These are phyloP conservation scores for Lasiodiplodia citricola DNA, from an alignment of 2,329 filamentous ascomycete genomes.

Conservation along the genomic window DNA sequence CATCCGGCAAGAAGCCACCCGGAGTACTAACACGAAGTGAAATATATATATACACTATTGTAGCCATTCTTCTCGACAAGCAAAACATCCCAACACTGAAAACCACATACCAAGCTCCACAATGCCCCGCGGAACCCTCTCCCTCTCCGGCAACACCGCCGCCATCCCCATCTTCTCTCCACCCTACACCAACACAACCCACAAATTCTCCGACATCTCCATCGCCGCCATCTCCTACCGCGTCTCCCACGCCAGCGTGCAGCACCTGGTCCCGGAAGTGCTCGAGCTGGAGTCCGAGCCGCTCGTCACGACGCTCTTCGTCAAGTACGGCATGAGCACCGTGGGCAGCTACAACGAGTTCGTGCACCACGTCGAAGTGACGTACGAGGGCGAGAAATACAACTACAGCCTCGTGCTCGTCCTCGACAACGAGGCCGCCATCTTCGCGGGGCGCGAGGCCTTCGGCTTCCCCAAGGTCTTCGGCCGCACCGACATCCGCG, in stretches of 20 bases:
- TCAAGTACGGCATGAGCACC: constrained; percentile 5
- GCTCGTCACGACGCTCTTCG: not conserved
- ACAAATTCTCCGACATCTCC: not conserved
- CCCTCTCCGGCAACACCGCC: not conserved
- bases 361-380: constrained; percentile 19
- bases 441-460: constrained; percentile 16
- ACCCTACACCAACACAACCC: not conserved
- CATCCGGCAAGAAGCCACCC: too few species aligned
- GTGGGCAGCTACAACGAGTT: constrained; percentile 22
- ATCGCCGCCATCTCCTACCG: not conserved
- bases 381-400: not conserved
- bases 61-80: too few species aligned
- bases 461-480: constrained; percentile 26
- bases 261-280: not conserved
- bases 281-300: not conserved
- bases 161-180: not conserved
- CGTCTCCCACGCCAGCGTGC: not conserved
- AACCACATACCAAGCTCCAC: too few species aligned
- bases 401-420: constrained; percentile 15
- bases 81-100: too few species aligned
- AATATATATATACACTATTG: too few species aligned
- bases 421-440: constrained; percentile 26
- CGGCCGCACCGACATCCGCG: not conserved
- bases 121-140: not conserved
- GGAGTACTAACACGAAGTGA: too few species aligned